These are phyloP conservation scores for Suillus ampliporus DNA, from an alignment of 768 basidiomycete genomes.

Conservation along the genomic window DNA sequence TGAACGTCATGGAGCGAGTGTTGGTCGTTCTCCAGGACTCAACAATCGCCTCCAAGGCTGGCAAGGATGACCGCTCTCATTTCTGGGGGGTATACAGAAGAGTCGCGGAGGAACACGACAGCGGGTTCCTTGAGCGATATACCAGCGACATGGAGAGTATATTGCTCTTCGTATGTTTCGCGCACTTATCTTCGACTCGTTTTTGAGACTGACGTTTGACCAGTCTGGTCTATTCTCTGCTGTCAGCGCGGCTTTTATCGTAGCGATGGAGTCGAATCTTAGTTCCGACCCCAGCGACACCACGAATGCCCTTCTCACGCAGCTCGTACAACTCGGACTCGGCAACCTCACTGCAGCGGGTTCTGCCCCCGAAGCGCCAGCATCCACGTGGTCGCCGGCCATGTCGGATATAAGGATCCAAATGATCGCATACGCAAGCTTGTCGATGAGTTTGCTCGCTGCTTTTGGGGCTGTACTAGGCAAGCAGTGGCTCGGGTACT, in stretches of 20 bases:
- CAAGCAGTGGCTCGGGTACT: conserved; percentile 21
- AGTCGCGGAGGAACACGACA: conserved; percentile 22
- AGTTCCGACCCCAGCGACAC: conserved; percentile 16
- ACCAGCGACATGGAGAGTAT: conserved; percentile 23
- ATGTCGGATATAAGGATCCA: neutral
- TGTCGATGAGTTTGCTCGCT: conserved; percentile 17
- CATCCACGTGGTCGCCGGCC: neutral
- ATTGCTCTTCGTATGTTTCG: conserved; percentile 24
- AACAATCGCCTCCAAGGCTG: neutral
- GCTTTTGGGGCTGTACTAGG: conserved; percentile 20
- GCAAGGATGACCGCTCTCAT: neutral
- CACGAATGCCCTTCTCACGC: conserved; percentile 16
- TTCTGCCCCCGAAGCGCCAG: neutral
- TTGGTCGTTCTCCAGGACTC: neutral
- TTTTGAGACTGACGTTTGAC: neutral
- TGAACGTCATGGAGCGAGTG: neutral
- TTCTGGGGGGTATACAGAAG: conserved; percentile 21
- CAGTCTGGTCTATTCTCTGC: conserved; percentile 22
- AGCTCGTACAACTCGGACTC: conserved; percentile 14
- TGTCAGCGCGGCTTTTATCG: conserved; percentile 17
- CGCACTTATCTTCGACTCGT: neutral
- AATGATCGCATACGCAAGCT: conserved; percentile 16
- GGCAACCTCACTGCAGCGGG: conserved; percentile 10
- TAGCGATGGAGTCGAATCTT: conserved; percentile 14
- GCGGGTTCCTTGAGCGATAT: conserved; percentile 21